Evolutionary conservation across 2,329 filamentous ascomycete species (phyloP), one percentile per base, ranked within the genome.

Genomic region (Neofusicoccum kwambonambiense): DNA sequence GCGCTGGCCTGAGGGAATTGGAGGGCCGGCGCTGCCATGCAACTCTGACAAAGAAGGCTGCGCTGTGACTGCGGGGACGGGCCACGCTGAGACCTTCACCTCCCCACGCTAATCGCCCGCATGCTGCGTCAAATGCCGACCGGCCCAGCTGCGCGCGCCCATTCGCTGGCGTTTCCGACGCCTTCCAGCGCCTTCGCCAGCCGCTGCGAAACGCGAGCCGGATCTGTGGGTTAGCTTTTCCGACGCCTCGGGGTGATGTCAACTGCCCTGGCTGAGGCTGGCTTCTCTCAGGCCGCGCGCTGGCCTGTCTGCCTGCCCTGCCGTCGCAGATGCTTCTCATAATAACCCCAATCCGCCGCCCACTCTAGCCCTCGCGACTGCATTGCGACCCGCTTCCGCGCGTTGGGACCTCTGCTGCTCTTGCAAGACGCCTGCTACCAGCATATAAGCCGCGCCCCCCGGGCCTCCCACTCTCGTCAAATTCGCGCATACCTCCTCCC

Each of bases 41-140:
- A n/a, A 54, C 61, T 63, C 61, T 52, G 61, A 54, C 47, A 52
- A 47, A 63, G 37, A 45, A 31, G 27, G 6, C 27, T 5, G 27
- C 27, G 1, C 27, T 22, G 27, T 8, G 61, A 63, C 61, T 52
- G 61, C 61, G 61, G 47, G 49, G 61, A 52, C 49, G 61, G 47
- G 37, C 65, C 65, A 64, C 67, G 66, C 67, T 68, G 68, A 61
- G 65, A 67, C 65, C 57, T 64, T 62, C 66, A 68, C 71, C 70
- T 65, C 74, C 75, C 74, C 73, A 64, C 62, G 62, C 62, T 56
- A 64, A 49, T 17, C 35, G 71, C 70, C 45, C 52, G 57, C 56
- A 60, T 12, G 57, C 51, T 47, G 19, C 66, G 8, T 67, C 65
- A 67, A 67, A 67, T 57, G 63, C 65, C 65, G 65, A 67, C 63